Base-by-base conservation (phyloP, 345 rosid genomes). In the Eucalyptus pumila region DNA sequence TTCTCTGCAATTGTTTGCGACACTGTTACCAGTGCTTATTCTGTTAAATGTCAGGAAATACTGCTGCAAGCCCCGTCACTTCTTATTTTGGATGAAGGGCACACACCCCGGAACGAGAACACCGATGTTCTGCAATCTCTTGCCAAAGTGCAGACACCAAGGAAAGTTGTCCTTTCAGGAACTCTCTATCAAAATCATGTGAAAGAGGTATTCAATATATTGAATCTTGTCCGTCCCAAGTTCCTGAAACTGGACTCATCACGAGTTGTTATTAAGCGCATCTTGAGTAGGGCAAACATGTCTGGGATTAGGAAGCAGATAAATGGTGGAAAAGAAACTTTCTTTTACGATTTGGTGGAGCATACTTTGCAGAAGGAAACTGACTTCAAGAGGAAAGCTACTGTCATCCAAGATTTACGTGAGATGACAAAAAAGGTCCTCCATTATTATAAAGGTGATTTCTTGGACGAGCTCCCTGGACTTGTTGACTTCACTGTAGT, bases 361-460 rank as follows among this genome's bases (percentile, higher is more conserved):
- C 92, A 93, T 85, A 94, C 97, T 3, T 88, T 97, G 52, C 96
- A 93, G 90, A 93, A 93, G 88, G 94, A 93, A 56, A 88, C 76
- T 7, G 94, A 95, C 89, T 90, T 92, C 87, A 93, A 91, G 50
- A 94, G 95, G 65, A 96, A 94, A 92, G 96, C 91, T 50, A 89
- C 93, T 50, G 94, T 97, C 89, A 96, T 96, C 56, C 96, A 90
- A 85, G 98, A 97, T 92, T 94, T 97, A 34, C 96, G 98, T 6
- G 95, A 96, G 90, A 96, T 96, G 99, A 97, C 99, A 12, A 89
- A 93, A 85, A 90, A 91, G 42, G 93, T 97, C 81, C 96, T 97
- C 87, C 99, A 97, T 89, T 97, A 96, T 88, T 96, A 97, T 90
- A 97, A 96, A 92, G 99, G 98, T 81, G 98, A 97, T 91, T 96